Evolutionary conservation across 805 yeast genomes (phyloP), one percentile per base, ranked within the genome.

Genomic region (Saturnispora galanensis): DNA sequence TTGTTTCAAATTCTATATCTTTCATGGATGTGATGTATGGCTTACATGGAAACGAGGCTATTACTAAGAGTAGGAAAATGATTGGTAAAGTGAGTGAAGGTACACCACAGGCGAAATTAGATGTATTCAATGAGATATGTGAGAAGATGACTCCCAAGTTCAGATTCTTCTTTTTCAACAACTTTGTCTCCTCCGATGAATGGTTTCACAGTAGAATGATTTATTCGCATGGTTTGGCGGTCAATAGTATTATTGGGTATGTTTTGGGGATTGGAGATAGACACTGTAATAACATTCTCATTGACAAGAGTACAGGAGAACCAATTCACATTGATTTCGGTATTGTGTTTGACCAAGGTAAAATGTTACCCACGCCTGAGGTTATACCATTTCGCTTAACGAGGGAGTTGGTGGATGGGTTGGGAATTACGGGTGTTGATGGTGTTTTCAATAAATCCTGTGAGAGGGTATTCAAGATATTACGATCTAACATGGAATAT

Each of bases 271-370:
- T 93, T 5, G 99, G 99, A 5, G 99, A 93, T 60, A 69, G 99
- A 28, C 99, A 93, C 62, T 77, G 95, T 58, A 88, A 88, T 59
- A 93, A 93, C 59, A 81, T 93, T 33, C 62, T 93, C 39, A 57
- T 93, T n/a, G 97, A 93, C 59, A 69, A 70, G 40, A 56, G 60
- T n/a, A 73, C 85, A 0, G 97, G 97, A 0, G 96, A 89, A 54
- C 95, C 96, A 0, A 80, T 93, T 21, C 98, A 94, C 59, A 94
- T 93, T 52, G 99, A 93, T 61, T 66, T 93, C 13, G 99, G 98
- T 0, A 89, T 93, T 38, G 94, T 97, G 0, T 93, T 93, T 66
- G 98, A 93, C 59, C 96, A 88, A 56, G 98, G 97, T 0, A 79
- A 75, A 53, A 64, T 79, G 11, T 66, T 93, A 34, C 81, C 90